phyloP scores from a whole-genome alignment of 2,329 filamentous ascomycete genomes.

The Amesomyces nigricolor region DNA sequence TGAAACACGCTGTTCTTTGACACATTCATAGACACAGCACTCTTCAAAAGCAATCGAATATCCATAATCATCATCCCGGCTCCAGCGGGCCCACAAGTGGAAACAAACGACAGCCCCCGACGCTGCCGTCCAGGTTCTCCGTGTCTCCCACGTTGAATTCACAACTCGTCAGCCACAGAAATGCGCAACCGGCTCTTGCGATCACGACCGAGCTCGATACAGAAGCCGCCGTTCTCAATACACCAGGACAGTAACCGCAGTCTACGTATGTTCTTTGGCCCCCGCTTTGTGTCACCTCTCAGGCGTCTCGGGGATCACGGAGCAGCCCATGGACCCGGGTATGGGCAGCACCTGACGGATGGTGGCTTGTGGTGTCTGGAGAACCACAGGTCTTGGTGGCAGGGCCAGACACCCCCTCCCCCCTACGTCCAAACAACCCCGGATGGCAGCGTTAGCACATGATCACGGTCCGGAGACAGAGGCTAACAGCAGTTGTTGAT shows the following conservation, averaged over 20 bases:
- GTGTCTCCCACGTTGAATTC: slow-evolving; percentile 5
- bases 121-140: slow-evolving; percentile 3
- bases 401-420: not conserved
- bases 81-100: slow-evolving; percentile 16
- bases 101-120: slow-evolving; percentile 10
- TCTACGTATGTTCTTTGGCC: slow-evolving; percentile 17
- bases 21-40: too few species aligned
- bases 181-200: slow-evolving; percentile 30
- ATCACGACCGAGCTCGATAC: slow-evolving; percentile 25
- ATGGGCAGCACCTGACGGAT: slow-evolving; percentile 8
- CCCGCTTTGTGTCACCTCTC: slow-evolving; percentile 1
- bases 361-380: slow-evolving; percentile 8
- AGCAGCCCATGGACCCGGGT: slow-evolving; percentile 6
- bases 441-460: not conserved
- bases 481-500: not conserved
- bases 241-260: slow-evolving; percentile 26
- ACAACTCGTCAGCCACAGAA: slow-evolving; percentile 14
- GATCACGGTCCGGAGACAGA: not conserved
- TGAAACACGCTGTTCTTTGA: too few species aligned
- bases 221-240: slow-evolving; percentile 24
- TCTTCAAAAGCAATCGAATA: slow-evolving; percentile 3
- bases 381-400: not conserved
- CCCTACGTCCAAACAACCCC: not conserved
- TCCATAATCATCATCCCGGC: not conserved
- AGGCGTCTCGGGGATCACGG: slow-evolving; percentile 2